Percentiles rank a stretch among this genome's conserved stretches.
phyloP scores from a whole-genome alignment of 805 yeast species.

The Brettanomyces sp. region DNA sequence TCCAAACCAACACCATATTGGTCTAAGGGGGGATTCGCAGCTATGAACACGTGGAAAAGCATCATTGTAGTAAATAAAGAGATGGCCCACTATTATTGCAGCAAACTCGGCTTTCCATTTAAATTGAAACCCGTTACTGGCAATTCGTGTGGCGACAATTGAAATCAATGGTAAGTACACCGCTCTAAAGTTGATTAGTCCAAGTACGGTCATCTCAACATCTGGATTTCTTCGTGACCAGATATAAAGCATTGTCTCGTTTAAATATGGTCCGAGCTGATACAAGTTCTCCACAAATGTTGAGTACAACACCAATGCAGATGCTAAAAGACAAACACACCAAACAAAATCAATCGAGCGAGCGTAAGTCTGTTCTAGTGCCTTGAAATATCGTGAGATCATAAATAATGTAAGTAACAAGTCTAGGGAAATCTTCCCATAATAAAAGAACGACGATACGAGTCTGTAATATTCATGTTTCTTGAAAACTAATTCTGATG shows the following conservation, averaged over 20 bases:
- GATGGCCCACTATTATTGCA: conserved; percentile 35
- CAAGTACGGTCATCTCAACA: conserved; percentile 29
- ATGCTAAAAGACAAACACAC: conserved; percentile 25
- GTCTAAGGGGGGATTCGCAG: conserved; percentile 27
- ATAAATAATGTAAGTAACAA: conserved; percentile 26
- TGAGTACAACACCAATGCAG: conserved; percentile 25
- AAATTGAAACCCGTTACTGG: background rate
- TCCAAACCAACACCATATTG: conserved; percentile 31
- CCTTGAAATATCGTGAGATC: conserved; percentile 28
- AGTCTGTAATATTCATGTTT: conserved; percentile 30
- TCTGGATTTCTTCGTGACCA: conserved; percentile 40
- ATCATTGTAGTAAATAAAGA: conserved; percentile 30
- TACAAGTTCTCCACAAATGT: conserved; percentile 19
- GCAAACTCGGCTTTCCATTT: conserved; percentile 16
- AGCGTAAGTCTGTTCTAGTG: conserved; percentile 27
- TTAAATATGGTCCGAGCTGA: conserved; percentile 31
- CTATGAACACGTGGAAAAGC: conserved; percentile 29
- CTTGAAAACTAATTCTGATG: conserved; percentile 29
- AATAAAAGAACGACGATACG: conserved; percentile 28
- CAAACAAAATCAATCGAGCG: conserved; percentile 30
- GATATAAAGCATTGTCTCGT: conserved; percentile 31
- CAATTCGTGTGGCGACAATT: conserved; percentile 13
- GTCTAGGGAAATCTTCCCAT: conserved; percentile 31
- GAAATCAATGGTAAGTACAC: conserved; percentile 35
- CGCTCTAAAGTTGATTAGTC: conserved; percentile 31